These are phyloP conservation scores for Quercus tomentella DNA, from an alignment of 331 rosid genomes.

Conservation along the genomic window DNA sequence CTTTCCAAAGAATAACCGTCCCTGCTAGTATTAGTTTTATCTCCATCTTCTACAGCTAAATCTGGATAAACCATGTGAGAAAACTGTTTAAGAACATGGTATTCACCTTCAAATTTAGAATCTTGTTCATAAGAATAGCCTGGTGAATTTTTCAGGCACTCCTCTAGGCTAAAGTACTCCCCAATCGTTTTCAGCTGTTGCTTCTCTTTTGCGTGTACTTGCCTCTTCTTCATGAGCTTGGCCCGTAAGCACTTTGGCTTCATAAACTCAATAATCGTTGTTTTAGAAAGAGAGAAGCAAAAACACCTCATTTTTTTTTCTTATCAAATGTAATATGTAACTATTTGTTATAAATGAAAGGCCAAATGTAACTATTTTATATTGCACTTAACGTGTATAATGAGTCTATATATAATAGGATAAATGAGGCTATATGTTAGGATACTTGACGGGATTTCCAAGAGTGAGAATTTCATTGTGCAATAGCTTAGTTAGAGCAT, in stretches of 20 bases:
- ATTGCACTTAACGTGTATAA: background rate
- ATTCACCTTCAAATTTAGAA: conserved; percentile 1
- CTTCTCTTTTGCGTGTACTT: conserved; percentile 1
- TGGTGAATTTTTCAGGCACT: conserved; percentile 35
- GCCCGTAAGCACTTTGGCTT: conserved; percentile 24
- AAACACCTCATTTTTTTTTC: background rate
- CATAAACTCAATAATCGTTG: conserved; percentile 12
- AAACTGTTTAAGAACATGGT: conserved; percentile 1
- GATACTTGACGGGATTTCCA: conserved; percentile 18
- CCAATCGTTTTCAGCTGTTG: conserved; percentile 15
- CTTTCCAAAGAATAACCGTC: conserved; percentile 21
- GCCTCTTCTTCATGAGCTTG: conserved; percentile 9
- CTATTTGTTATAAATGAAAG: no score
- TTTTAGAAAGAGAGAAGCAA: background rate
- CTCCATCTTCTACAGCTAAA: background rate
- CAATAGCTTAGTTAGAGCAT: conserved; percentile 13
- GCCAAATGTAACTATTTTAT: no score
- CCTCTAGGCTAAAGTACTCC: conserved; percentile 28
- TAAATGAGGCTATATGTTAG: background rate
- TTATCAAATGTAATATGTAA: background rate
- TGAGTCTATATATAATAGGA: background rate
- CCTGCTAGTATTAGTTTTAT: conserved; percentile 1
- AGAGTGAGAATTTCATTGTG: conserved; percentile 1
- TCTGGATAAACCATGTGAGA: conserved; percentile 18
- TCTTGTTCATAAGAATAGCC: background rate